Conservation (phyloP, 805 yeast genomes). For the Pichia gijzeniarum region DNA sequence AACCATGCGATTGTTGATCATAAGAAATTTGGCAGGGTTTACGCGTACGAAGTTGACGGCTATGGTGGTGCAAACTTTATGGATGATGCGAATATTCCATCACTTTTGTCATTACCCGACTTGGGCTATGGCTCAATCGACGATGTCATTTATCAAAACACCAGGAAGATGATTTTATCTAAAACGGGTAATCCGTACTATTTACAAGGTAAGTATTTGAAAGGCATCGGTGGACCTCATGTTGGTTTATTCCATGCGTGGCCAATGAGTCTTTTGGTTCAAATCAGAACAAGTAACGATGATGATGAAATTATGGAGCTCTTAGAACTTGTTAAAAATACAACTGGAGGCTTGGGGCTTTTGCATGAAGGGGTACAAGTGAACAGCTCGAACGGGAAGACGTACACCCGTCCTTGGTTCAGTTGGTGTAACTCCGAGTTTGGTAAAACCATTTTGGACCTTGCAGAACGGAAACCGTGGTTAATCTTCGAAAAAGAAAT, state of each 20-base stretch:
- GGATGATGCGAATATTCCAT: constrained; percentile 92
- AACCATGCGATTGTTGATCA: constrained; percentile 62
- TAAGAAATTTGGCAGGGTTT: constrained; percentile 65
- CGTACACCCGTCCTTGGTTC: constrained; percentile 81
- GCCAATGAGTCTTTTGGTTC: constrained; percentile 82
- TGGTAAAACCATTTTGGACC: constrained; percentile 75
- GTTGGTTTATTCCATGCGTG: constrained; percentile 76
- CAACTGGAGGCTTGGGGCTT: constrained; percentile 70
- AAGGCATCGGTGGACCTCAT: constrained; percentile 90
- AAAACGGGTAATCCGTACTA: constrained; percentile 74
- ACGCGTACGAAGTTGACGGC: constrained; percentile 87
- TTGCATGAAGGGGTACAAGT: constrained; percentile 82
- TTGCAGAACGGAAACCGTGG: constrained; percentile 69
- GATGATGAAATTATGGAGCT: constrained; percentile 57
- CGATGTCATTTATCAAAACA: constrained; percentile 65
- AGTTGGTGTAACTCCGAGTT: constrained; percentile 93
- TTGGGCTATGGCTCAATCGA: constrained; percentile 50
- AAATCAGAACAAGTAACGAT: constrained; percentile 67
- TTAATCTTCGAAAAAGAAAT: constrained; percentile 49
- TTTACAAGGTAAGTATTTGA: constrained; percentile 52
- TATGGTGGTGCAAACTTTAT: constrained; percentile 65
- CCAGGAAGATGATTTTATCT: constrained; percentile 67
- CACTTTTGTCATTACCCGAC: constrained; percentile 73
- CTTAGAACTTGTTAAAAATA: constrained; percentile 45
- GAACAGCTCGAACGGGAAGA: constrained; percentile 38